Base-by-base conservation (phyloP, 495 filamentous ascomycete genomes). In the Aspergillus nidulans region DNA sequence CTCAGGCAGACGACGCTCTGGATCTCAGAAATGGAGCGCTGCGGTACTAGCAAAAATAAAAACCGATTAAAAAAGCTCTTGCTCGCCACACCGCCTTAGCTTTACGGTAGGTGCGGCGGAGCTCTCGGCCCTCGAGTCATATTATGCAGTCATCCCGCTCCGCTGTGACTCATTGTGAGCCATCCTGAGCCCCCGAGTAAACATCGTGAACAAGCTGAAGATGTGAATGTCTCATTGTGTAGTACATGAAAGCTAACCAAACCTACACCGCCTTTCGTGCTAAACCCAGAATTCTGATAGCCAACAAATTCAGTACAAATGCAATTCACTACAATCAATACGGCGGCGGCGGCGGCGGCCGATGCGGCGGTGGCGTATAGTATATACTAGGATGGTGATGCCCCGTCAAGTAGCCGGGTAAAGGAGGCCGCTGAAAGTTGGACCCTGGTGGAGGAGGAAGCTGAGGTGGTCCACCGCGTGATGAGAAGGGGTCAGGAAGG, bases 391-490 rank as follows among this genome's bases (percentile, higher is more conserved):
- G 53, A 13, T 59, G 64, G 38, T 57, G 62, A 21, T 61, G 64
- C 13, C 59, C 59, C 0, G 65, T 50, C 43, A 69, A 30, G 49
- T 67, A 75, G 19, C 58, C 57, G 1, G 69, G 70, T 18, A 67
- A 50, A 12, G 71, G 69, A 40, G 71, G 64, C 13, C 66, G 62
- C 13, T 62, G 65, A 46, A 76, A 74, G 53, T 73, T 72, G 0
- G 71, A 74, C 7, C 72, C 72, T 18, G 68, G 68, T 7, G 73
- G 73, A 19, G 73, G 73, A 5, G 73, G 73, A 12, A 74, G 67
- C 47, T 69, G 71, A 24, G 73, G 73, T 12, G 67, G 71, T 1
- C 71, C 73, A 38, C 55, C 63, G 57, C 67, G 61, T 9, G 58
- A 40, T 19, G 67, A 50, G 55, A 74, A 73, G 6, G 69, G 70